Evolutionary conservation across 768 basidiomycete genomes (phyloP).

Genomic region (Psilocybe subaeruginosa): DNA sequence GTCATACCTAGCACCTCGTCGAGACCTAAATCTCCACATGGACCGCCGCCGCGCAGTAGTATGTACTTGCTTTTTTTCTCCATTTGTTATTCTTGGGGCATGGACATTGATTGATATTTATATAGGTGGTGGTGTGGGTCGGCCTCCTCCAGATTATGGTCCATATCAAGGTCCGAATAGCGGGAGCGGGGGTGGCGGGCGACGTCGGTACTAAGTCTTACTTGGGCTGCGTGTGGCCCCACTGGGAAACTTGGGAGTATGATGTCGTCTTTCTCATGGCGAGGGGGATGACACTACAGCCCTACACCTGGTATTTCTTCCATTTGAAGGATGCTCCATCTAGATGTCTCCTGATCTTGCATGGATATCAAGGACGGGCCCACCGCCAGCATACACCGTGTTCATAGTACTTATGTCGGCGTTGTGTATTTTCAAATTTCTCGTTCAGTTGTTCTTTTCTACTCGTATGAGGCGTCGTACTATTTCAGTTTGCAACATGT

Average conservation of each 20-base stretch:
- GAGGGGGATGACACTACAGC: too few relatives aligned
- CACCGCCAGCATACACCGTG: not conserved
- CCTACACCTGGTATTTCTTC: not conserved
- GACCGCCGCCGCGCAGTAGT: slow-evolving; percentile 57
- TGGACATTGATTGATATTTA: not conserved
- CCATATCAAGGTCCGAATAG: slow-evolving; percentile 77
- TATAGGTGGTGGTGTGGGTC: slow-evolving; percentile 45
- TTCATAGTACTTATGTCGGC: not conserved
- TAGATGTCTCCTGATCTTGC: not conserved
- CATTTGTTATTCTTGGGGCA: slow-evolving; percentile 1
- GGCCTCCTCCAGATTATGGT: slow-evolving; percentile 86
- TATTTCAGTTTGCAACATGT: not conserved
- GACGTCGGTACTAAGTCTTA: slow-evolving; percentile 24
- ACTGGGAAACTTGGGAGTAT: not conserved
- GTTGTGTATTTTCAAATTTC: not conserved
- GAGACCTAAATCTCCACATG: slow-evolving; percentile 58
- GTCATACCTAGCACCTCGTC: slow-evolving; percentile 70
- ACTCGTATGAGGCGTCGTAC: not conserved
- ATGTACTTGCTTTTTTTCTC: slow-evolving; percentile 18
- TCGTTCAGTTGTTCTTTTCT: not conserved
- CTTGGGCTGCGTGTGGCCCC: slow-evolving; percentile 2
- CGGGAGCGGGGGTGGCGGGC: slow-evolving; percentile 24
- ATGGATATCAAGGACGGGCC: not conserved
- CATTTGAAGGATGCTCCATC: not conserved
- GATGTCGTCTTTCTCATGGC: too few relatives aligned